These are phyloP conservation scores for Apocynum venetum DNA, from an alignment of 257 asterid genomes.

Conservation along the genomic window DNA sequence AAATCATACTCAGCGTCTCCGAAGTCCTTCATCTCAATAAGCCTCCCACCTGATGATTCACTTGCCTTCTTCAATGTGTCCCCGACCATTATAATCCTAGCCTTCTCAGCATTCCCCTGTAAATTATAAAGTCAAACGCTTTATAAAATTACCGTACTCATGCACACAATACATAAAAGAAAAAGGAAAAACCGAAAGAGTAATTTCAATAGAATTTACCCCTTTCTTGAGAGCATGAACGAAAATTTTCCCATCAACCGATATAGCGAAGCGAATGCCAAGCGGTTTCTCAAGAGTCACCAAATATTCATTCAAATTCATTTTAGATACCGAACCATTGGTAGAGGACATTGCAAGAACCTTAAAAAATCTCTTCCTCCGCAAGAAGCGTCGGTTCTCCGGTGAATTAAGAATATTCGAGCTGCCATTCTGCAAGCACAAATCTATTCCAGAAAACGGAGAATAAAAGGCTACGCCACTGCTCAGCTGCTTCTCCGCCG, in stretches of 20 bases:
- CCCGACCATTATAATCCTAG: conserved; percentile 90
- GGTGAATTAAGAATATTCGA: neutral
- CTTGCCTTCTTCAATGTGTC: conserved; percentile 84
- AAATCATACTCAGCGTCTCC: conserved; percentile 69
- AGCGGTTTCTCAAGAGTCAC: conserved; percentile 86
- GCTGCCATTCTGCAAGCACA: conserved; percentile 28
- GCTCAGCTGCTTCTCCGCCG: conserved; percentile 18
- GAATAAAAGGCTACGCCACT: conserved; percentile 24
- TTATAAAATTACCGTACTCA: neutral
- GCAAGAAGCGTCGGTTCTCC: conserved; percentile 17
- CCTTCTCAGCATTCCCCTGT: conserved; percentile 93
- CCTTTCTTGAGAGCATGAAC: conserved; percentile 94
- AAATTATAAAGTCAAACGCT: neutral
- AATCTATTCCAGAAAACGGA: conserved; percentile 41
- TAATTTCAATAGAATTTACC: conserved; percentile 34
- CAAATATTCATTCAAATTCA: conserved; percentile 86
- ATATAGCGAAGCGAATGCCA: conserved; percentile 83
- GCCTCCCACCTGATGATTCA: conserved; percentile 58
- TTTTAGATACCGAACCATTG: conserved; percentile 35
- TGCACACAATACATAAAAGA: neutral
- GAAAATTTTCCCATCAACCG: conserved; percentile 74
- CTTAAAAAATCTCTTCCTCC: conserved; percentile 19
- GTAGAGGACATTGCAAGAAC: conserved; percentile 37
- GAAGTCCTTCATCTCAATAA: conserved; percentile 65
- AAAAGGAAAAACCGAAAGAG: neutral